These are phyloP conservation scores for Aspergillus conjunctus DNA, from an alignment of 495 filamentous ascomycete genomes.

Conservation along the genomic window DNA sequence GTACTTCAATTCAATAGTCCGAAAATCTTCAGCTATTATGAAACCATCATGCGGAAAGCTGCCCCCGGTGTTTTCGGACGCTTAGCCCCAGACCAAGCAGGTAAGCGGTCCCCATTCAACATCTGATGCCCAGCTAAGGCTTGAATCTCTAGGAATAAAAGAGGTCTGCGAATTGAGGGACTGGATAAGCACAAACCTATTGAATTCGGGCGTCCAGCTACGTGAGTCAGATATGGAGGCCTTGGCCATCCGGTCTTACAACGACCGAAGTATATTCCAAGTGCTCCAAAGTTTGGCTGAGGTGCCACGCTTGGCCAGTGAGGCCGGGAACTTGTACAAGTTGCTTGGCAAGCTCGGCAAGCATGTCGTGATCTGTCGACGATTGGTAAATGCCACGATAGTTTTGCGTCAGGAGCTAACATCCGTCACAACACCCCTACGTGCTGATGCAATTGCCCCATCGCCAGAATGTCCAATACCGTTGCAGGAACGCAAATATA, in stretches of 20 bases:
- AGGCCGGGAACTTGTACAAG: slow-evolving; percentile 7
- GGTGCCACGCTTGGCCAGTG: background rate
- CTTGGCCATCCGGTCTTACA: background rate
- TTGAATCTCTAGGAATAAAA: too few relatives aligned
- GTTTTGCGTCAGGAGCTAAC: background rate
- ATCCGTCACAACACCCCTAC: background rate
- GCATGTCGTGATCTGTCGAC: background rate
- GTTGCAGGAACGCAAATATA: background rate
- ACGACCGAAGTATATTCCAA: background rate
- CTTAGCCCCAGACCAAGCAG: background rate
- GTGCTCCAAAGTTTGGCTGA: background rate
- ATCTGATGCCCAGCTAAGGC: too few relatives aligned
- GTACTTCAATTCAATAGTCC: background rate
- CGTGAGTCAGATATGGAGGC: background rate
- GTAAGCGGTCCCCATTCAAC: too few relatives aligned
- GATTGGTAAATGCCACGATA: slow-evolving; percentile 6
- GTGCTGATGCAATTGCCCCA: background rate
- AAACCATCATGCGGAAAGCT: background rate
- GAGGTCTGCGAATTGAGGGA: too few relatives aligned
- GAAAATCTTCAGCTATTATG: slow-evolving; percentile 5
- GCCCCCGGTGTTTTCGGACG: background rate
- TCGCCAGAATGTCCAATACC: background rate
- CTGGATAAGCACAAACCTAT: background rate
- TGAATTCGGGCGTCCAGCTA: background rate
- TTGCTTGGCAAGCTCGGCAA: slow-evolving; percentile 18